A percentile compares a stretch with the other conserved stretches of the same genome.
Conservation (phyloP, 805 yeast species). For the Cephaloascus fragrans region DNA sequence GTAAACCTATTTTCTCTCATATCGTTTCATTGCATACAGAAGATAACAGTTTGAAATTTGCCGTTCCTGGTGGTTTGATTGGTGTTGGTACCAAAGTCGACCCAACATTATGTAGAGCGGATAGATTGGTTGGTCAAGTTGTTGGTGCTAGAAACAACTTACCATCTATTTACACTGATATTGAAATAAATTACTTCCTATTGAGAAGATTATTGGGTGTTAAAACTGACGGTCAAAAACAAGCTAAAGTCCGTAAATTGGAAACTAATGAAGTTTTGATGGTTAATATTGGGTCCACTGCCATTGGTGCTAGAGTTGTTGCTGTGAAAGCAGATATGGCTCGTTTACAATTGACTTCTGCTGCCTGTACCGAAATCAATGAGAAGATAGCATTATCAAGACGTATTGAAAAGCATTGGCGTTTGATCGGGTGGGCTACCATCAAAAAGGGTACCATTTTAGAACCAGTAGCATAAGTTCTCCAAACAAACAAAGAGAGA, state of each 20-base stretch:
- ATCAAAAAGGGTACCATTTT: constrained; percentile 88
- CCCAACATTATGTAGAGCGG: constrained; percentile 98
- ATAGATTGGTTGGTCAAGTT: constrained; percentile 97
- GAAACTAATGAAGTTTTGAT: constrained; percentile 92
- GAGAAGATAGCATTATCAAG: constrained; percentile 98
- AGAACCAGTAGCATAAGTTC: constrained; percentile 52
- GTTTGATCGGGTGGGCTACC: constrained; percentile 99
- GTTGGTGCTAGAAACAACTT: constrained; percentile 95
- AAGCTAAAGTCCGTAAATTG: constrained; percentile 92
- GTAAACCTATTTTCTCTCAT: constrained; percentile 91
- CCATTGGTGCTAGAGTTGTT: constrained; percentile 97
- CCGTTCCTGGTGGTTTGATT: constrained; percentile 99
- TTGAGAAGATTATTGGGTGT: constrained; percentile 97
- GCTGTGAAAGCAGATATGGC: constrained; percentile 99
- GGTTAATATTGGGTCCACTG: constrained; percentile 99
- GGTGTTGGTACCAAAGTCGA: constrained; percentile 99
- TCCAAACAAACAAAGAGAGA: no score
- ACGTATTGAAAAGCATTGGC: constrained; percentile 99
- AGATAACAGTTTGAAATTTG: constrained; percentile 94
- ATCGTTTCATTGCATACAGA: constrained; percentile 94
- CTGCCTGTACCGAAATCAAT: constrained; percentile 97
- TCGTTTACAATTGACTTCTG: constrained; percentile 89
- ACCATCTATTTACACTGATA: constrained; percentile 94
- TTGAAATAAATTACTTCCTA: constrained; percentile 94
- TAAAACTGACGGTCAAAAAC: constrained; percentile 94